Evolutionary conservation across 1,284 basidiomycete species (phyloP).

Genomic region (Ustilago hordei): DNA sequence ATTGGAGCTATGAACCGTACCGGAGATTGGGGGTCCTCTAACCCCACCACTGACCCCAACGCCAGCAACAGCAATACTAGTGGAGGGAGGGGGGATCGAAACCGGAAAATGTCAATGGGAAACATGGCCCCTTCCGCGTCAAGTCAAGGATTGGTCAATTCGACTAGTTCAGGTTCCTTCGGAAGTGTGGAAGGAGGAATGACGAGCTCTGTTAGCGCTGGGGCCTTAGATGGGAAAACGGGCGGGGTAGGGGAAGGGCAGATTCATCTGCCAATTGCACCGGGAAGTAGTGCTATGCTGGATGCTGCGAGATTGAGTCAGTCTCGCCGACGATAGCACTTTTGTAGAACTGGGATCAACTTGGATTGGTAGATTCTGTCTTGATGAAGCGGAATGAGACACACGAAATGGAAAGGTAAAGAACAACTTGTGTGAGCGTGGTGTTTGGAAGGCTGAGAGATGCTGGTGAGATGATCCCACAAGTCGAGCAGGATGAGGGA

Average conservation of each 20-base stretch:
- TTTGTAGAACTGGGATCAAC: background rate
- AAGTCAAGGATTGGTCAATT: conserved; percentile 22
- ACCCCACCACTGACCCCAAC: background rate
- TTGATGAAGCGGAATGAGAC: background rate
- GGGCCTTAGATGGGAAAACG: conserved; percentile 14
- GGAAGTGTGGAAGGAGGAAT: conserved; percentile 29
- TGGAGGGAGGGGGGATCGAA: conserved; percentile 10
- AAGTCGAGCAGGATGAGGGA: no score
- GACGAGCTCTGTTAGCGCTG: conserved; percentile 18
- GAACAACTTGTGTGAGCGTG: no score
- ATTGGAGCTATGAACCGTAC: conserved; percentile 37
- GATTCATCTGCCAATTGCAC: conserved; percentile 22
- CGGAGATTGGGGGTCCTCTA: conserved; percentile 19
- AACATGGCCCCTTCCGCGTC: conserved; percentile 31
- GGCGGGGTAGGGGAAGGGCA: conserved; percentile 3
- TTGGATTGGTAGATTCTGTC: background rate
- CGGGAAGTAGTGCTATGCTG: conserved; percentile 53
- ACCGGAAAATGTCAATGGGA: conserved; percentile 35
- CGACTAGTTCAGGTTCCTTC: conserved; percentile 19
- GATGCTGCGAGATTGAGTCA: conserved; percentile 57
- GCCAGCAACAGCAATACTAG: background rate
- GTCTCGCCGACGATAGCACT: conserved; percentile 40
- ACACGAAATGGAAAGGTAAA: no score
- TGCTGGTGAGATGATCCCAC: no score
- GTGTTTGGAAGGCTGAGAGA: no score